phyloP scores from a whole-genome alignment of 2,329 filamentous ascomycete species.

The Clarireedia monteithiana region DNA sequence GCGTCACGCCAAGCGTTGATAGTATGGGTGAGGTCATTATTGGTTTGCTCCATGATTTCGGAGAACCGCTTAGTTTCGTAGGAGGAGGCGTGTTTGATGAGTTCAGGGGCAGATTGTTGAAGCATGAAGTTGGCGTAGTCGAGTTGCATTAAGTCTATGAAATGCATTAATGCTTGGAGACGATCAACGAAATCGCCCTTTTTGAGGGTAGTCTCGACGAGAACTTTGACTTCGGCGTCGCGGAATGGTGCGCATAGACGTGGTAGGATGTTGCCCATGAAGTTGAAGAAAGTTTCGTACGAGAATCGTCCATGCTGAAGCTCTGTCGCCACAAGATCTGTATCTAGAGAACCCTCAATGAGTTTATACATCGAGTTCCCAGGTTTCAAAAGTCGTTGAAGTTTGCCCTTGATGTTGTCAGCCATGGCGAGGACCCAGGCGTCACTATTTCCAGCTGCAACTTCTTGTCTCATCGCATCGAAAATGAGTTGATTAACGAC shows the following conservation, averaged over 20 bases:
- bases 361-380: constrained; percentile 67
- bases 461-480: constrained; percentile 52
- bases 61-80: constrained; percentile 71
- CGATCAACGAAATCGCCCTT: constrained; percentile 64
- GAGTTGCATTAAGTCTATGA: constrained; percentile 69
- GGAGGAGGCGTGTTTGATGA: constrained; percentile 61
- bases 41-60: constrained; percentile 51
- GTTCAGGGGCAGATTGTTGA: constrained; percentile 59
- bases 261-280: constrained; percentile 67
- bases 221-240: constrained; percentile 65
- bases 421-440: constrained; percentile 64
- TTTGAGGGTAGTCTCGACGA: constrained; percentile 54
- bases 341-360: constrained; percentile 68
- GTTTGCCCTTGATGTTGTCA: constrained; percentile 61
- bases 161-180: constrained; percentile 65
- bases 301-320: constrained; percentile 68
- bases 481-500: constrained; percentile 50
- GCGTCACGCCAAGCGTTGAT: constrained; percentile 60
- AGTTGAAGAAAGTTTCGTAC: constrained; percentile 71
- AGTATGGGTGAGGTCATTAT: constrained; percentile 49
- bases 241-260: constrained; percentile 74
- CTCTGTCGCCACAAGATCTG: constrained; percentile 61
- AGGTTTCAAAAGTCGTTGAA: constrained; percentile 62
- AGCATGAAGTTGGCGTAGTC: constrained; percentile 80
- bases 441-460: constrained; percentile 56